Evolutionary conservation across 306 rosid species (phyloP).

Genomic region (Casuarina glauca): DNA sequence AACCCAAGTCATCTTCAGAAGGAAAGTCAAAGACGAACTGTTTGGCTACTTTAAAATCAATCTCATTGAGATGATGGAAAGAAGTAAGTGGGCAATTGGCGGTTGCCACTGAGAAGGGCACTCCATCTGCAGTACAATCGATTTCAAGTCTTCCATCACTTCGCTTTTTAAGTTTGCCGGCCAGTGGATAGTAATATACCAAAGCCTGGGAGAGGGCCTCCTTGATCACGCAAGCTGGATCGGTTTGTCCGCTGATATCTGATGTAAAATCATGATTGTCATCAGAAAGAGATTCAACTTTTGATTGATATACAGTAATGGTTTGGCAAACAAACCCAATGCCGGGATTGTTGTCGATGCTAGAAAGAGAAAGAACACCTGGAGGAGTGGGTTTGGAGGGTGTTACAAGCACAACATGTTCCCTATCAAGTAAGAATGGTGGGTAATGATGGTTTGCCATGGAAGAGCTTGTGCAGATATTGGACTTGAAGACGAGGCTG

Average conservation of each 20-base stretch:
- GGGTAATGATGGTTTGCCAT: background rate
- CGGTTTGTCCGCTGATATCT: slow-evolving; percentile 11
- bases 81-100: slow-evolving; percentile 45
- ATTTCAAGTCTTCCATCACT: slow-evolving; percentile 39
- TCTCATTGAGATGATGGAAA: slow-evolving; percentile 44
- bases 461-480: background rate
- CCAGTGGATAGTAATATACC: slow-evolving; percentile 49
- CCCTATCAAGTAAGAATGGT: slow-evolving; percentile 7
- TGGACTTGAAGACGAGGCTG: background rate
- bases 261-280: background rate
- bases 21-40: slow-evolving; percentile 35
- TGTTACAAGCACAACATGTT: slow-evolving; percentile 22
- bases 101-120: slow-evolving; percentile 47
- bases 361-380: slow-evolving; percentile 23
- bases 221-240: slow-evolving; percentile 38
- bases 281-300: background rate
- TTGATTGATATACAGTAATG: slow-evolving; percentile 3
- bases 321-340: slow-evolving; percentile 7
- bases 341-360: slow-evolving; percentile 13
- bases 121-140: slow-evolving; percentile 49
- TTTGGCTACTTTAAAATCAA: slow-evolving; percentile 35
- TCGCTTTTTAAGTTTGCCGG: slow-evolving; percentile 36
- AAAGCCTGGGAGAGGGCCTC: slow-evolving; percentile 47
- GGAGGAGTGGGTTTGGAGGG: slow-evolving; percentile 24
- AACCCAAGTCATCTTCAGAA: slow-evolving; percentile 27